Base-by-base conservation (phyloP, 345 rosid genomes). In the Chamaenerion angustifolium region DNA sequence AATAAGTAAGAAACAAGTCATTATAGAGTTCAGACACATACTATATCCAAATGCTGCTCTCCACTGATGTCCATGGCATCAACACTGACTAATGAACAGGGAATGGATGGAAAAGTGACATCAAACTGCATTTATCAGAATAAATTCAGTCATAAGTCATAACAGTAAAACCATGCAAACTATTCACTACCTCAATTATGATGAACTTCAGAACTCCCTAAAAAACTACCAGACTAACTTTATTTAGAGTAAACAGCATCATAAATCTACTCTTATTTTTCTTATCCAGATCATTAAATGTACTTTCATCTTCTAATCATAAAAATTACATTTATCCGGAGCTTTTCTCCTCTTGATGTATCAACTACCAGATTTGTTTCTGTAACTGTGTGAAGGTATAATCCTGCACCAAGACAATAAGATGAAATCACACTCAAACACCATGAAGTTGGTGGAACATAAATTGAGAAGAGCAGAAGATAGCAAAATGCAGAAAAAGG, bases 61-160 rank as follows among this genome's bases (percentile, higher is more conserved):
- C 85, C 90, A 62, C 90, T 82, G 59, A 76, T 79, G 64, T 82
- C 90, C 90, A 82, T 76, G 41, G 90, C 80, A 60, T 82, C 90
- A 45, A 82, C 56, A 61, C 81, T 82, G 55, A 82, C 79, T 49
- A 82, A 54, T 12, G 90, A 66, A 62, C 90, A 82, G 0, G 80
- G 74, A 54, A 82, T 70, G 14, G 77, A 78, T 8, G 83, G 83
- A 63, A 82, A 82, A 9, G 76, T 70, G 41, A 82, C 59, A 68
- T 82, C 90, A 60, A 82, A 76, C 85, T 79, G 85, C 74, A 62
- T 9, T 49, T 61, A 54, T 37, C 27, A 42, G 48, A 19, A 57
- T 16, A 43, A 49, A 12, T 19, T 27, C 31, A 37, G 41, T 13
- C 42, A 48, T 21, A 23, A 2, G 27, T 23, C 27, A 31, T 31